Evolutionary conservation across 768 basidiomycete species (phyloP).

Genomic region (Termitomyces sp.): DNA sequence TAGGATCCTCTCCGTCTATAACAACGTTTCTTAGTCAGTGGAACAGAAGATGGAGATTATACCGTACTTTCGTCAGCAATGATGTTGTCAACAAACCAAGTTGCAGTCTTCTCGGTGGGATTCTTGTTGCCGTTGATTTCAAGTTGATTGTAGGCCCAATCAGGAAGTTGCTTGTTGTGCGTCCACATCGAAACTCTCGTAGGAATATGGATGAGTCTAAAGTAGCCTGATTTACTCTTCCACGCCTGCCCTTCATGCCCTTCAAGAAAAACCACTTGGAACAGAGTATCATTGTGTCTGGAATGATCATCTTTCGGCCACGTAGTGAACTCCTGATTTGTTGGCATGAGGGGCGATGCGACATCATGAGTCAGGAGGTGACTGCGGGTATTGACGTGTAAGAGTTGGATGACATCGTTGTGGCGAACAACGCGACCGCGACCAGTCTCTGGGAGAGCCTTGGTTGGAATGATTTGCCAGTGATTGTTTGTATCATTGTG

Average conservation of each 20-base stretch:
- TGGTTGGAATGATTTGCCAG: conserved; percentile 95
- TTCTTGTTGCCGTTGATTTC: conserved; percentile 99
- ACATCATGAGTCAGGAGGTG: conserved; percentile 94
- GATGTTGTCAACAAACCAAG: conserved; percentile 88
- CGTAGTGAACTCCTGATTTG: conserved; percentile 98
- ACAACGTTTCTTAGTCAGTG: conserved; percentile 8
- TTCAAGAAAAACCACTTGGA: conserved; percentile 69
- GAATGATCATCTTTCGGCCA: conserved; percentile 73
- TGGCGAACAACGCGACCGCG: conserved; percentile 90
- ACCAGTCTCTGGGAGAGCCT: conserved; percentile 89
- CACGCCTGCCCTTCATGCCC: conserved; percentile 75
- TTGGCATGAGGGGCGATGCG: conserved; percentile 93
- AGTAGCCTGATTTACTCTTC: conserved; percentile 93
- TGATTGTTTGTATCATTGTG: conserved; percentile 93
- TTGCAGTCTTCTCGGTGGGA: conserved; percentile 69
- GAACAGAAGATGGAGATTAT: not conserved
- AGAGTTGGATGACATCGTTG: conserved; percentile 81
- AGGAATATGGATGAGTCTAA: conserved; percentile 82
- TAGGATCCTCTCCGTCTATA: conserved; percentile 48
- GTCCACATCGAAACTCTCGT: conserved; percentile 97
- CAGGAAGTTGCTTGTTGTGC: conserved; percentile 76
- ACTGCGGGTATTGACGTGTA: conserved; percentile 82
- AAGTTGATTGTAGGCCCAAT: conserved; percentile 97
- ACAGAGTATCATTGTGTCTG: conserved; percentile 85
- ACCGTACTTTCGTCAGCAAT: conserved; percentile 64